Percentiles rank a stretch among this genome's conserved stretches.
phyloP scores from a whole-genome alignment of 202 grass and related monocot species.

The Digitaria exilis region DNA sequence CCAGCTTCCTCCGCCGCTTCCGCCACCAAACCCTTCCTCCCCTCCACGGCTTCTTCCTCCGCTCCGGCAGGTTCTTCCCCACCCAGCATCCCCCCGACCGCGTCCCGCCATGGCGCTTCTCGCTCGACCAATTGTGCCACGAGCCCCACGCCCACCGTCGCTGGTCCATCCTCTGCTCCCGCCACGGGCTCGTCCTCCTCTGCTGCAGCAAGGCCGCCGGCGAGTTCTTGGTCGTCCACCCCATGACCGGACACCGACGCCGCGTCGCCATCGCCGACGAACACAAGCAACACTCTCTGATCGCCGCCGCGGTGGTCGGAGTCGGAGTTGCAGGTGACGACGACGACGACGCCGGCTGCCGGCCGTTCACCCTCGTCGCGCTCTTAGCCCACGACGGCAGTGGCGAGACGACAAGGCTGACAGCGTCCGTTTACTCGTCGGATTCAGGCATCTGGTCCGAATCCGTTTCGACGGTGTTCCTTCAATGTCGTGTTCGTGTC shows the following conservation, averaged over 20 bases:
- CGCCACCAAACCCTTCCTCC: background rate
- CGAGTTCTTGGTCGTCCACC: background rate
- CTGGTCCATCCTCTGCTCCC: background rate
- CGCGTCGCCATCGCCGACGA: too few species aligned
- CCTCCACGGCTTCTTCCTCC: background rate
- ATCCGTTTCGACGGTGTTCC: background rate
- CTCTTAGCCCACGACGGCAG: background rate
- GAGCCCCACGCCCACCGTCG: background rate
- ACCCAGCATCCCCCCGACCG: background rate
- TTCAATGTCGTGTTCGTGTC: background rate
- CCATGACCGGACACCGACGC: background rate
- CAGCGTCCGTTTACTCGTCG: background rate
- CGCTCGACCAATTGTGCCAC: background rate
- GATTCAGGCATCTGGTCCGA: background rate
- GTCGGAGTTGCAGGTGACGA: too few species aligned
- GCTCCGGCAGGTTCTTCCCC: background rate
- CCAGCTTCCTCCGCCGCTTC: background rate
- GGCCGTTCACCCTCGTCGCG: background rate
- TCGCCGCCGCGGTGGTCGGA: too few species aligned
- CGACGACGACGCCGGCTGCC: too few species aligned
- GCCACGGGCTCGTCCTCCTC: background rate
- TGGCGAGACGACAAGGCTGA: background rate
- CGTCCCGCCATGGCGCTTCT: background rate
- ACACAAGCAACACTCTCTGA: too few species aligned
- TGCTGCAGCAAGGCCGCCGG: background rate